Evolutionary conservation across 2,329 filamentous ascomycete genomes (phyloP).

Genomic region (Pezicula neosporulosa): DNA sequence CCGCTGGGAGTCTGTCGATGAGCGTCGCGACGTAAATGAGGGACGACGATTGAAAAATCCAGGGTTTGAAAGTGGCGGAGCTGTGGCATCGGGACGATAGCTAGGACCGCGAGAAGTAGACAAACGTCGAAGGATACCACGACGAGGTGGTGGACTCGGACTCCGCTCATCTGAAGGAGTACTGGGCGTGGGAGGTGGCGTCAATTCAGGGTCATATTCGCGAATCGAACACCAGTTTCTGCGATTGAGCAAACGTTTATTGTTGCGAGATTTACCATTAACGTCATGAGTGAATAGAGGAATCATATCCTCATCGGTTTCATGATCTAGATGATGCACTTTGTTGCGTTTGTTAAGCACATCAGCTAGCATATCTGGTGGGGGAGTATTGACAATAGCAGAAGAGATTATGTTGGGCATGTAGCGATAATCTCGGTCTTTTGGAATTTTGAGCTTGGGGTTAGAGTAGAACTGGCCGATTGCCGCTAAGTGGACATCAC

Average conservation of each 20-base stretch:
- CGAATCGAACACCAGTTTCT: constrained; percentile 96
- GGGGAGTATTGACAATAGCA: constrained; percentile 89
- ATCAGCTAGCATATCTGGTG: constrained; percentile 83
- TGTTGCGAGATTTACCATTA: constrained; percentile 85
- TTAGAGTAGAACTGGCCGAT: constrained; percentile 95
- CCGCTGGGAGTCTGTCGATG: constrained; percentile 34
- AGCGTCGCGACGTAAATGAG: constrained; percentile 32
- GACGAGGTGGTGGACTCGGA: constrained; percentile 28
- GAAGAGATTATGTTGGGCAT: constrained; percentile 96
- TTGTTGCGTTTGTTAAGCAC: constrained; percentile 92
- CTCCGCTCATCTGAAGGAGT: constrained; percentile 42
- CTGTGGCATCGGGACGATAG: constrained; percentile 23
- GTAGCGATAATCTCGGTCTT: constrained; percentile 90
- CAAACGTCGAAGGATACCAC: constrained; percentile 26
- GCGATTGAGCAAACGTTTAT: constrained; percentile 82
- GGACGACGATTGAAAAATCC: constrained; percentile 40
- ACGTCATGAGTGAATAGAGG: constrained; percentile 88
- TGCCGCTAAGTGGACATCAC: constrained; percentile 90
- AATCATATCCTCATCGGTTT: constrained; percentile 95
- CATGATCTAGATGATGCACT: constrained; percentile 64
- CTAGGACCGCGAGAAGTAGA: constrained; percentile 28
- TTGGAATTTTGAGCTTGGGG: constrained; percentile 72
- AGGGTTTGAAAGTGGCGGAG: constrained; percentile 21
- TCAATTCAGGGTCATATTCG: constrained; percentile 74
- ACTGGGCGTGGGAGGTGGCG: constrained; percentile 67